Base-by-base conservation (phyloP, 228 moss, liverwort and hornwort genomes). In the Sphagnum magellanicum region DNA sequence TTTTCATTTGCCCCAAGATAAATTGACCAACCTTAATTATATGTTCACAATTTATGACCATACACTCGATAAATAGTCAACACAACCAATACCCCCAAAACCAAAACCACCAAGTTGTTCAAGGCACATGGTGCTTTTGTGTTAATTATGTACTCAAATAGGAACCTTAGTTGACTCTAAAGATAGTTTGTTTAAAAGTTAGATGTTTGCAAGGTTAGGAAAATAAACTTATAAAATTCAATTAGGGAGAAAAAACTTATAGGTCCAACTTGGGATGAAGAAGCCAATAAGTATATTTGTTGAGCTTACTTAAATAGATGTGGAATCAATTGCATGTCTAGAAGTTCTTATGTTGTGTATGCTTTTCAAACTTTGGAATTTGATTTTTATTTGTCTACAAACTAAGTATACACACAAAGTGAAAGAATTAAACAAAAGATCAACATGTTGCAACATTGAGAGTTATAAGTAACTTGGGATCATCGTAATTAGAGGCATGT, bases 241-340 rank as follows among this genome's bases (percentile, higher is more conserved):
- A 32, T 32, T 32, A 32, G 1, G 32, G 32, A 32, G 32, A 62
- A 72, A 61, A 63, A 74, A 62, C 84, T 67, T 78, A 89, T 94
- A 84, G 82, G 82, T 79, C 71, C 78, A 74, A 92, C 67, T 46
- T 70, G 76, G 58, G 92, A 86, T 11, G 89, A 84, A 50, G 85
- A 79, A 10, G 86, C 78, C 55, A 74, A 69, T 5, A 65, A 61
- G 17, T 90, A 82, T 53, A 94, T 68, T 61, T 89, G 76, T 70
- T 80, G 81, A 67, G 90, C 94, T 63, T 90, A 84, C 63, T 74
- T 74, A 72, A 92, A 90, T 64, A 98, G 87, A 66, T 73, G 74
- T 68, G 98, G 91, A 53, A 98, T 83, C 12, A 93, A 77, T 69
- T 84, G 77, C 50, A 88, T 90, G 72, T 92, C 91, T 65, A 81